phyloP scores from a whole-genome alignment of 2,329 filamentous ascomycete species.

The Xylaria sp. region DNA sequence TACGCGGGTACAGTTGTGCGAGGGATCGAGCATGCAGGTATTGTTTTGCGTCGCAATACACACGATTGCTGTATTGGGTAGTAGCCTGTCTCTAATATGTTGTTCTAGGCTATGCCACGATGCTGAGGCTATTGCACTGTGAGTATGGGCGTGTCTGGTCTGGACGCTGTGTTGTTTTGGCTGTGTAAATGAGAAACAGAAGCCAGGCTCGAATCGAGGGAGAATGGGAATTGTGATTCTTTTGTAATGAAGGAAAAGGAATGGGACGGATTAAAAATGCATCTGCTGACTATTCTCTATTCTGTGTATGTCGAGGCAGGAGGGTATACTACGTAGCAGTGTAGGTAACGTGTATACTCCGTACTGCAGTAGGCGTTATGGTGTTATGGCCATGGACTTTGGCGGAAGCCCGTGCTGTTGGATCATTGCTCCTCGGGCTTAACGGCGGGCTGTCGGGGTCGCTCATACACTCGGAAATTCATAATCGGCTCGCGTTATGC shows the following conservation, averaged over 20 bases:
- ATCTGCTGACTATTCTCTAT: constrained; percentile 38
- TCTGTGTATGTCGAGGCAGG: background rate
- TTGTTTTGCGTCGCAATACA: constrained; percentile 16
- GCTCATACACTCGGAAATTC: constrained; percentile 36
- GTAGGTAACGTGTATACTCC: too few relatives aligned
- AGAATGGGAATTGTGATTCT: constrained; percentile 37
- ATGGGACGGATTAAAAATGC: constrained; percentile 35
- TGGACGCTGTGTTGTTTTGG: constrained; percentile 21
- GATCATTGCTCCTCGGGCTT: constrained; percentile 41
- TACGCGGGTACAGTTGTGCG: constrained; percentile 31
- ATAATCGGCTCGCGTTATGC: constrained; percentile 44
- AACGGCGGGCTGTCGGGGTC: constrained; percentile 42
- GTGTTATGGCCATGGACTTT: constrained; percentile 26
- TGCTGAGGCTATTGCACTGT: constrained; percentile 33
- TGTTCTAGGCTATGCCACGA: constrained; percentile 31
- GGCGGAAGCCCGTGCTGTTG: constrained; percentile 26
- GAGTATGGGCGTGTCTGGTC: constrained; percentile 28
- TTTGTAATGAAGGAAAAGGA: constrained; percentile 36
- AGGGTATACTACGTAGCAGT: background rate
- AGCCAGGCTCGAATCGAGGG: constrained; percentile 13
- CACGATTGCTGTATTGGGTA: constrained; percentile 31
- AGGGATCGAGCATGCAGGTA: constrained; percentile 11
- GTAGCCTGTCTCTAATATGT: constrained; percentile 28
- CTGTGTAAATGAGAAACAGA: constrained; percentile 13
- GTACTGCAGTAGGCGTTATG: background rate